Base-by-base conservation (phyloP, 768 basidiomycete genomes). In the Lactifluus echinatus region DNA sequence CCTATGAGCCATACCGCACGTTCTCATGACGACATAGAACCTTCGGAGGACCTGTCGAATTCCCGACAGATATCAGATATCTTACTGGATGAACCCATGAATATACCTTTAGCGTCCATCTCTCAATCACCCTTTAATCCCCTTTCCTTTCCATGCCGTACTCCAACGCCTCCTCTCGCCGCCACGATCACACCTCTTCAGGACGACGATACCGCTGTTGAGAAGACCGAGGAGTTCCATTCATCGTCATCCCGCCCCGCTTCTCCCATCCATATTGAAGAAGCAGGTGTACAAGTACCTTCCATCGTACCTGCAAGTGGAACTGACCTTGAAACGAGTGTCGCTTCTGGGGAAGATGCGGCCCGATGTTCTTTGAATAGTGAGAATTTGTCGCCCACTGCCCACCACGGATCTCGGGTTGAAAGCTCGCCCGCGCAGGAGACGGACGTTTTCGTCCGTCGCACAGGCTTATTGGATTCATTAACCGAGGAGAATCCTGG, bases 111-210 rank as follows among this genome's bases (percentile, higher is more conserved):
- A 8, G 11, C 55, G 28, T 14, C 47, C 2, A 12, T 45, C 26
- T 12, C 46, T 26, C 37, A 59, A 31, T 1, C 53, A 33, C 19
- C 53, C 21, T 55, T 55, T 19, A 19, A 50, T 15, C 28, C 39
- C 21, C 34, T 59, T 39, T 39, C 58, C 29, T 59, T 59, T 10
- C n/a, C 58, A 42, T 28, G 17, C 6, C 59, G 59, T 48, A 57
- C 55, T 28, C 56, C 59, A n/a, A 58, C 59, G 8, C 59, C 59
- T 10, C 59, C 56, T 2, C 56, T 60, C 26, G 43, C 56, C 4
- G 59, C 59, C 12, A 57, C 29, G 44, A 60, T 60, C 12, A 57
- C 59, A 15, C 36, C 17, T 40, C 4, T 58, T 33, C 31, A 21
- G 19, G 52, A 58, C 7, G 59, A 60, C n/a, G 48, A 40, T 5